phyloP scores from a whole-genome alignment of 2,329 filamentous ascomycete species.

The Aspergillus sergii region DNA sequence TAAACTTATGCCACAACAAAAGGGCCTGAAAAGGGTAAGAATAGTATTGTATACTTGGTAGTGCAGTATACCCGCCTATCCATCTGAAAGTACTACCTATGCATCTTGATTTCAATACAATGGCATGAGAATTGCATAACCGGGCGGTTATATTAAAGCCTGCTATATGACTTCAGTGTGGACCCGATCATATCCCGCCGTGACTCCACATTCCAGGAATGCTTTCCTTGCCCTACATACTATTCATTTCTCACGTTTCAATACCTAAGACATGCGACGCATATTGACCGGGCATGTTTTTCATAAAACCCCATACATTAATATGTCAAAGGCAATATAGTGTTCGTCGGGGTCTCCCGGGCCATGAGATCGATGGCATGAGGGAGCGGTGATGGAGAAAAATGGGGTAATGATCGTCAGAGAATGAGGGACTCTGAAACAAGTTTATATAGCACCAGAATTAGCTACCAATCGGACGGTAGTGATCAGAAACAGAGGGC shows the following conservation, averaged over 20 bases:
- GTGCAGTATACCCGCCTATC: neutral
- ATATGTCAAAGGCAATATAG: neutral
- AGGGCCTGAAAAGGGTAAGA: neutral
- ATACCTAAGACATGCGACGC: neutral
- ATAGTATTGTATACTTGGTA: neutral
- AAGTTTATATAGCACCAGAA: neutral
- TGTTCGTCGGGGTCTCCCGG: neutral
- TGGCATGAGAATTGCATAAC: neutral
- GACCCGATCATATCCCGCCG: neutral
- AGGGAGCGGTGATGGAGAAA: neutral
- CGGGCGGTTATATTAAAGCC: neutral
- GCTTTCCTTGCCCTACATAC: neutral
- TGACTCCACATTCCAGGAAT: neutral
- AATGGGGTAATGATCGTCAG: conserved; percentile 1
- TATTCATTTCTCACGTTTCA: neutral
- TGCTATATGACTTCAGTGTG: neutral
- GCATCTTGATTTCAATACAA: neutral
- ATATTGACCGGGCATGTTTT: neutral
- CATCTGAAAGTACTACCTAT: neutral
- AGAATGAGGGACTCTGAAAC: conserved; percentile 4
- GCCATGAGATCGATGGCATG: neutral
- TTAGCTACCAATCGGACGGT: neutral
- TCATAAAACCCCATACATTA: neutral
- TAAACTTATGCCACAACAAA: neutral
- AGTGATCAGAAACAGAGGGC: neutral